Evolutionary conservation across 1,284 basidiomycete species (phyloP).

Genomic region (Rhizoctonia solani): DNA sequence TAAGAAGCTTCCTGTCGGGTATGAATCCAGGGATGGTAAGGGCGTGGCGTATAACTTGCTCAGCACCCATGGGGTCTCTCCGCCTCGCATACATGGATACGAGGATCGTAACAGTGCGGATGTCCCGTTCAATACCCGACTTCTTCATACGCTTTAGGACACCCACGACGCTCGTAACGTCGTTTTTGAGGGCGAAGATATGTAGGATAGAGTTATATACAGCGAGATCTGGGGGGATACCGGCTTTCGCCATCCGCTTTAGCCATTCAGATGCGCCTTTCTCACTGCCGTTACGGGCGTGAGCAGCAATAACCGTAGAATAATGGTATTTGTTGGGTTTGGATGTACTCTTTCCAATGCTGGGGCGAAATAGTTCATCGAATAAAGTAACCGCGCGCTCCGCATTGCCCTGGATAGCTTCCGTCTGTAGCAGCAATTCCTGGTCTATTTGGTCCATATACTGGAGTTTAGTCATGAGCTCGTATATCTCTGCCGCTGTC

Average conservation of each 20-base stretch:
- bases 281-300: slow-evolving; percentile 56
- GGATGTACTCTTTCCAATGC: slow-evolving; percentile 9
- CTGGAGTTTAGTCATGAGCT: slow-evolving; percentile 29
- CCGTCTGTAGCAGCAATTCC: slow-evolving; percentile 57
- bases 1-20: slow-evolving; percentile 68
- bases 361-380: slow-evolving; percentile 55
- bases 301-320: slow-evolving; percentile 60
- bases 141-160: slow-evolving; percentile 68
- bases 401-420: slow-evolving; percentile 54
- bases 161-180: slow-evolving; percentile 58
- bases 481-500: slow-evolving; percentile 22
- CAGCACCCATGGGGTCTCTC: slow-evolving; percentile 69
- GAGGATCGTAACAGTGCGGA: slow-evolving; percentile 68
- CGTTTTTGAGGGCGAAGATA: slow-evolving; percentile 61
- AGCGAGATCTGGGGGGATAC: slow-evolving; percentile 56
- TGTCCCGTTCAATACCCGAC: slow-evolving; percentile 55
- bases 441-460: slow-evolving; percentile 43
- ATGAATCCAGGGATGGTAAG: slow-evolving; percentile 58
- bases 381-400: slow-evolving; percentile 58
- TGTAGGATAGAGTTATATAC: slow-evolving; percentile 67
- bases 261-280: slow-evolving; percentile 63
- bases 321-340: slow-evolving; percentile 50
- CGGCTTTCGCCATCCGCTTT: slow-evolving; percentile 55
- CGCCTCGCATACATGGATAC: slow-evolving; percentile 69
- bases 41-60: slow-evolving; percentile 68